Percentiles rank a stretch among this genome's conserved stretches.
Evolutionary conservation across 768 basidiomycete genomes (phyloP).

Genomic region (Termitomyces sp.): DNA sequence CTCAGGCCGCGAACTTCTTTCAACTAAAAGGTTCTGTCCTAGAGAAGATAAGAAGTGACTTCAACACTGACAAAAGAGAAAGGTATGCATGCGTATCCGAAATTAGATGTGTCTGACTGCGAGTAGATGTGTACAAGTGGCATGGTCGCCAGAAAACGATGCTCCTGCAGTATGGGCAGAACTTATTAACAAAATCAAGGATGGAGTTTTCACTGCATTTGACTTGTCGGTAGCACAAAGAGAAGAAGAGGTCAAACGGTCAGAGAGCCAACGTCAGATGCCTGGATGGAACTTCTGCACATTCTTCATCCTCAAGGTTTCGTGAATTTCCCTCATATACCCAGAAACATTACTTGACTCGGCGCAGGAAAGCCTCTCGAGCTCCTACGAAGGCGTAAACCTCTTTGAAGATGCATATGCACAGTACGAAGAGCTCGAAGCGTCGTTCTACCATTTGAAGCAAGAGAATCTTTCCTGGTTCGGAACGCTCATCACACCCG

Average conservation of each 20-base stretch:
- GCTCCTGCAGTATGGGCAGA: conserved; percentile 87
- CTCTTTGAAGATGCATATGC: conserved; percentile 85
- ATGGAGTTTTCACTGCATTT: conserved; percentile 80
- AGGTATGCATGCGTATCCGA: conserved; percentile 38
- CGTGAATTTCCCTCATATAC: neutral
- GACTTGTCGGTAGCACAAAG: conserved; percentile 71
- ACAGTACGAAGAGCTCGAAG: conserved; percentile 90
- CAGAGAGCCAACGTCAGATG: conserved; percentile 85
- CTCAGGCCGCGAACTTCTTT: conserved; percentile 63
- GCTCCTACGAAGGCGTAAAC: conserved; percentile 86
- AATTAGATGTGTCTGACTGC: conserved; percentile 12
- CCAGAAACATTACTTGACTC: conserved; percentile 7
- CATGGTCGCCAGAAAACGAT: conserved; percentile 65
- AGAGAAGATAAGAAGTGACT: conserved; percentile 89
- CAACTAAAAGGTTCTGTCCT: conserved; percentile 81
- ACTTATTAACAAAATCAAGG: conserved; percentile 83
- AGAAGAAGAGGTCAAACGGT: conserved; percentile 87
- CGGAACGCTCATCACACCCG: conserved; percentile 71
- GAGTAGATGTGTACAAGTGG: conserved; percentile 73
- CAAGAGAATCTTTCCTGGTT: conserved; percentile 93
- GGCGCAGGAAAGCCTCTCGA: conserved; percentile 85
- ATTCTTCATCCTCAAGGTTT: conserved; percentile 91
- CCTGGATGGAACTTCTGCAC: conserved; percentile 99
- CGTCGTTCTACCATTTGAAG: conserved; percentile 66
- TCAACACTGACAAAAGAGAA: conserved; percentile 85